Evolutionary conservation across 345 rosid species (phyloP), one percentile per base, ranked within the genome.

Genomic region (Cardamine resedifolia): DNA sequence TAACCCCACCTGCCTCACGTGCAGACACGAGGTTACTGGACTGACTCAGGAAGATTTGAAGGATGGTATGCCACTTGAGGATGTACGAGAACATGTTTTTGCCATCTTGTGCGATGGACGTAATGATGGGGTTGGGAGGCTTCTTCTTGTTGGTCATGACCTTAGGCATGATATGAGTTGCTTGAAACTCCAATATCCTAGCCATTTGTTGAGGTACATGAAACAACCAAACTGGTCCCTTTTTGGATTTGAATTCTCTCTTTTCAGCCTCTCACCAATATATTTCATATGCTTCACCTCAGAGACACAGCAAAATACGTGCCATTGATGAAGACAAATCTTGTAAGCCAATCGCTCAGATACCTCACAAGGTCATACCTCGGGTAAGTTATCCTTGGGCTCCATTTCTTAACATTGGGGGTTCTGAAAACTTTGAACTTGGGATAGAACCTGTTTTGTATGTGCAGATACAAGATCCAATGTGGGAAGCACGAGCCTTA

Each of bases 301-400:
- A 88, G 97, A 88, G 95, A 90, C 81, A 88, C 92, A 31, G 82
- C 95, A 65, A 85, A 73, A 71, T 90, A 90, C 66, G 79, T 45
- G 39, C 97, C 97, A 1, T 72, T 90, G 78, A 75, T 83, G 89
- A 91, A 86, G 82, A 87, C 97, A 12, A 88, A 87, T 81, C 79
- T 83, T 59, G 82, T 83, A 38, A 87, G 95, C 89, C 86, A 88
- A 81, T 88, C 92, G 4, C 90, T 91, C 68, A 88, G 72, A 83
- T 85, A 82, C 75, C 95, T 91, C 34, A 83, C 89, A 30, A 68
- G 58, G 75, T 76, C 83, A 20, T 90, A 87, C 77, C 79, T 91
- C 9, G 95, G 92, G 91, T 64, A 76, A 82, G 92, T 76, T 66
- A 21, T 66, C 64, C 68, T 44, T 38, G 28, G 56, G 31, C 23